A percentile compares a stretch with the other conserved stretches of the same genome.
These are phyloP conservation scores for Aspergillus campestris DNA, from an alignment of 495 filamentous ascomycete genomes.

Conservation along the genomic window DNA sequence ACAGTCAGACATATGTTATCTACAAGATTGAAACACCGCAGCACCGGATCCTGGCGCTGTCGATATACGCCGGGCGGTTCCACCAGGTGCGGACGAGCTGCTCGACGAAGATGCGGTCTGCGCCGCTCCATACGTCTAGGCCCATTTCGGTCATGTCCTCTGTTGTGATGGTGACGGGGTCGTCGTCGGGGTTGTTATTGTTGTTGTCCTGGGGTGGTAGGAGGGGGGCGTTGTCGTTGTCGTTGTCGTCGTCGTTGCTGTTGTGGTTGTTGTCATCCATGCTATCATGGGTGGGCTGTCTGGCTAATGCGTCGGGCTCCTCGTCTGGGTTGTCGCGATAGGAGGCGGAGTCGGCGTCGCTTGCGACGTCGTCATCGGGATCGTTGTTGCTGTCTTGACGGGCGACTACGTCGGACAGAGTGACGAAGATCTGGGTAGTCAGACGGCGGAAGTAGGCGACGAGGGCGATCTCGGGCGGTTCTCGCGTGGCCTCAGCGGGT, in stretches of 20 bases:
- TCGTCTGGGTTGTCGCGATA: conserved; percentile 25
- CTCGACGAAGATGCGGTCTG: conserved; percentile 64
- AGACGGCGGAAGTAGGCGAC: conserved; percentile 89
- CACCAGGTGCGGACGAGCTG: conserved; percentile 65
- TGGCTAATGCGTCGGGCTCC: conserved; percentile 14
- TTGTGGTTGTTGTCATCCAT: not conserved
- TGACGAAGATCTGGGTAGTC: conserved; percentile 61
- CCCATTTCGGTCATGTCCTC: conserved; percentile 75
- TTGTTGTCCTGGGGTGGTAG: conserved; percentile 5
- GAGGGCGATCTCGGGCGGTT: conserved; percentile 59
- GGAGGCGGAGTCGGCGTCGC: not conserved
- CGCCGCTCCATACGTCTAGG: conserved; percentile 76
- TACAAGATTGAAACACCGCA: conserved; percentile 76
- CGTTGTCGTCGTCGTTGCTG: conserved; percentile 10
- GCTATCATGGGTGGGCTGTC: conserved; percentile 16
- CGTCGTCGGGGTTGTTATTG: conserved; percentile 1
- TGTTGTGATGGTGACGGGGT: conserved; percentile 49
- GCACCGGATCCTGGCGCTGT: conserved; percentile 65
- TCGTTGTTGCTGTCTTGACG: conserved; percentile 51
- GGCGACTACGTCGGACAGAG: conserved; percentile 47
- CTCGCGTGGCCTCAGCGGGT: conserved; percentile 22
- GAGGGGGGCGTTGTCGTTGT: conserved; percentile 21
- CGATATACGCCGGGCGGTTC: conserved; percentile 56
- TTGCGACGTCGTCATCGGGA: conserved; percentile 32
- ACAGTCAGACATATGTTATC: conserved; percentile 2